Evolutionary conservation across 371 early-diverging fungal species (phyloP), one percentile per base, ranked within the genome.

Genomic region (Circinella minor): DNA sequence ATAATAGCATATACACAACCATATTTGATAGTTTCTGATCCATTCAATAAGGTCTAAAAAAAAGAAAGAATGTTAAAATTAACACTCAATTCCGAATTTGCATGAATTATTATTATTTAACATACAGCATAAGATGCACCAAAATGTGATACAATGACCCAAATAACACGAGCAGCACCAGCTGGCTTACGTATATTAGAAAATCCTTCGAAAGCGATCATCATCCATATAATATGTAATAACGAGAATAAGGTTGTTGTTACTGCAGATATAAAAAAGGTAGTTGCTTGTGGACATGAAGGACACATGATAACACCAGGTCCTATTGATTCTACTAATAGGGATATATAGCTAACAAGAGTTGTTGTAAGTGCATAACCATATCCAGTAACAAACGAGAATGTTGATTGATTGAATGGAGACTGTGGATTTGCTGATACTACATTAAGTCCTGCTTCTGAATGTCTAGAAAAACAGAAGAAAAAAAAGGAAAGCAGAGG

Each of bases 311-410:
- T 71, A 1, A 90, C 86, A 18, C 91, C 93, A 1, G 92, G 91
- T 3, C 91, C 90, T 27, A 86, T 69, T 27, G 92, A 87, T 57
- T 90, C 84, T 13, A 89, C 88, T 5, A 93, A 77, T 43, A 82
- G 72, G 0, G 91, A 82, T 14, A 92, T 85, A 64, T 87, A 93
- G 1, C 88, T 88, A n/a, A 91, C 86, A 20, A 89, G 71, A 7
- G 90, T 85, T 43, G 81, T 86, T 84, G 89, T 90, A 39, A 92
- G 62, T 3, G 92, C 93, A 74, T 91, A 91, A 3, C 92, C 93
- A 65, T 83, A 82, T 48, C 91, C 92, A 67, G 88, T 81, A 4
- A 88, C 89, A 77, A 89, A 88, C 1, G 90, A 86, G 74, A 90
- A 89, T 43, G 78, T 71, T 20, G 85, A 74, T 59, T 86, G 77